Conservation (phyloP, 192 early-diverging fungal genomes). For the Coemansia reversa region DNA sequence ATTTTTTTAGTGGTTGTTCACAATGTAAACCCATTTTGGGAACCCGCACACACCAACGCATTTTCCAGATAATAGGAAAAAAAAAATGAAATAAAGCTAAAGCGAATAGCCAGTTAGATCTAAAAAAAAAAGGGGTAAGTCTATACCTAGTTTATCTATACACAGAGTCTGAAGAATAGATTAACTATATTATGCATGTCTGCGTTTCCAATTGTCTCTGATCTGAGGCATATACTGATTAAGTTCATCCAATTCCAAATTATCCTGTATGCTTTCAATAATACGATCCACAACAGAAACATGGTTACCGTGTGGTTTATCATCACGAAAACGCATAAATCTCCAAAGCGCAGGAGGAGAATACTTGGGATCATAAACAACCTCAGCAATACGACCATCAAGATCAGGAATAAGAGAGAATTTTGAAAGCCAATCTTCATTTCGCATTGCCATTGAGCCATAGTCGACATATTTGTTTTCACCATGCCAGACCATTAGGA, state of each 20-base stretch:
- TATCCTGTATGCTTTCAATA: slow-evolving; percentile 69
- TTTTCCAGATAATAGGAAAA: background rate
- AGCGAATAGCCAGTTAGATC: no score
- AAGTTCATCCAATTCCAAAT: slow-evolving; percentile 50
- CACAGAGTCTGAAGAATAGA: no score
- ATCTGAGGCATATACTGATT: background rate
- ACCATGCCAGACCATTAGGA: slow-evolving; percentile 57
- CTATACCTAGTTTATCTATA: background rate
- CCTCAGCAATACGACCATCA: slow-evolving; percentile 66
- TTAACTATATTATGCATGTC: background rate
- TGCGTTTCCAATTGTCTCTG: slow-evolving; percentile 25
- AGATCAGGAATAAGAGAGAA: slow-evolving; percentile 14
- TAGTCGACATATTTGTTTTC: slow-evolving; percentile 41
- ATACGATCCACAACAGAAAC: slow-evolving; percentile 60
- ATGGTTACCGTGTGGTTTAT: slow-evolving; percentile 77
- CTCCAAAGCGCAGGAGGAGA: slow-evolving; percentile 58
- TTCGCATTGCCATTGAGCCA: slow-evolving; percentile 57
- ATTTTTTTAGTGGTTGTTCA: no score
- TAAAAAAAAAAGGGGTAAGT: no score
- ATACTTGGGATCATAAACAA: slow-evolving; percentile 57
- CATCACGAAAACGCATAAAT: slow-evolving; percentile 76
- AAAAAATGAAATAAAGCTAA: background rate
- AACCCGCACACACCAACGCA: no score
- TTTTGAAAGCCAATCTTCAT: slow-evolving; percentile 58
- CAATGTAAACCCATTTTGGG: no score